These are phyloP conservation scores for Kalanchoe fedtschenkoi DNA, from an alignment of 164 flowering plant species.

Conservation along the genomic window DNA sequence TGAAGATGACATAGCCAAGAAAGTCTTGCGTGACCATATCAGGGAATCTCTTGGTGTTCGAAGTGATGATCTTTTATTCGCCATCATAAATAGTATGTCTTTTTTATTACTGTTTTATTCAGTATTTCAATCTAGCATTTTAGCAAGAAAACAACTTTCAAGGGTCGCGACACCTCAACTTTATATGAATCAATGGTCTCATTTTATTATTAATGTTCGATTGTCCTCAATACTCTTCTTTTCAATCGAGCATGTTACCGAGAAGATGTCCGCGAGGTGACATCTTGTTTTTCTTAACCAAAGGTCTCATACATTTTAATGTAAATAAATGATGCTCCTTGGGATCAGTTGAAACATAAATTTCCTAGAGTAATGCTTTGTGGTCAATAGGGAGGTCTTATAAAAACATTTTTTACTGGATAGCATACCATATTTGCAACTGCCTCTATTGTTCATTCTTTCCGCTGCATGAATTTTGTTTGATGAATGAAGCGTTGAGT, in stretches of 20 bases:
- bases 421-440: no score
- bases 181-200: background rate
- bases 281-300: background rate
- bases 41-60: slow-evolving; percentile 81
- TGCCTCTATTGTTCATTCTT: background rate
- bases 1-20: slow-evolving; percentile 75
- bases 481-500: background rate
- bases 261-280: background rate
- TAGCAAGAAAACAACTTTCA: background rate
- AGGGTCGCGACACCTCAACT: no score
- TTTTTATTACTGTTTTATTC: background rate
- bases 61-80: slow-evolving; percentile 81
- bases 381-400: no score
- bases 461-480: background rate
- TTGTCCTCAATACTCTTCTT: no score
- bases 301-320: background rate
- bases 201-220: background rate
- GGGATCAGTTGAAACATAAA: background rate
- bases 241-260: background rate
- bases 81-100: slow-evolving; percentile 78
- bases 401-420: no score
- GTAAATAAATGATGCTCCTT: background rate
- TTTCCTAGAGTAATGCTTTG: no score
- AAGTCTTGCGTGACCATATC: slow-evolving; percentile 81
- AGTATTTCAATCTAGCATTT: background rate